Evolutionary conservation across 2,329 filamentous ascomycete species (phyloP).

Genomic region (Ceratocystis colombiana): DNA sequence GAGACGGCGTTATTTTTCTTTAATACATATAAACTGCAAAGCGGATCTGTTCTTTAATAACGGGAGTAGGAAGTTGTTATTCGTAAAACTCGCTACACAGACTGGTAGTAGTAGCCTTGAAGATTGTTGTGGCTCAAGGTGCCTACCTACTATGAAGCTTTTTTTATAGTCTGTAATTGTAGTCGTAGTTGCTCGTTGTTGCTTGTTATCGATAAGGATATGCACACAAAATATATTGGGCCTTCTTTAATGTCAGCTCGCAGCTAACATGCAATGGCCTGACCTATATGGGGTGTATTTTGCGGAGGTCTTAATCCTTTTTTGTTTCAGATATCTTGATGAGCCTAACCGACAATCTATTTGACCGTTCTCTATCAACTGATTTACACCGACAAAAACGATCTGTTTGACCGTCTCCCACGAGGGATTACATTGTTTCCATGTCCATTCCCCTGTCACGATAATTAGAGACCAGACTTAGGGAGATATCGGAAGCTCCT

Average conservation of each 20-base stretch:
- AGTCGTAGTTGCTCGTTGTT: no score
- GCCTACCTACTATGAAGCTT: no score
- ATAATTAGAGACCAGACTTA: constrained; percentile 4
- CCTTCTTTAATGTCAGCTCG: neutral
- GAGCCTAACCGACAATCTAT: neutral
- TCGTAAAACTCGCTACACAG: no score
- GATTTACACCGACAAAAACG: neutral
- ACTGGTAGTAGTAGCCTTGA: no score
- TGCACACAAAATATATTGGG: constrained; percentile 3
- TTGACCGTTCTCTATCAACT: neutral
- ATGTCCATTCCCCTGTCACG: neutral
- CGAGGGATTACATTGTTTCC: neutral
- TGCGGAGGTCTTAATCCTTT: neutral
- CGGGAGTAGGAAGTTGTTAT: no score
- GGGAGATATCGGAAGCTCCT: constrained; percentile 7
- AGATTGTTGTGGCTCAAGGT: neutral
- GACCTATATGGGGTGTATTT: neutral
- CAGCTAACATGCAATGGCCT: neutral
- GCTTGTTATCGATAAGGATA: neutral
- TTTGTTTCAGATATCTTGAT: no score
- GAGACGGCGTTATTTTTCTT: no score
- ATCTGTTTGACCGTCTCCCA: neutral
- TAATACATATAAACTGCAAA: no score
- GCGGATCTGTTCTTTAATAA: no score
- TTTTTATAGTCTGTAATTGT: no score